Percentiles rank a stretch among this genome's conserved stretches.
Evolutionary conservation across 345 rosid species (phyloP).

Genomic region (Linum lewisii): DNA sequence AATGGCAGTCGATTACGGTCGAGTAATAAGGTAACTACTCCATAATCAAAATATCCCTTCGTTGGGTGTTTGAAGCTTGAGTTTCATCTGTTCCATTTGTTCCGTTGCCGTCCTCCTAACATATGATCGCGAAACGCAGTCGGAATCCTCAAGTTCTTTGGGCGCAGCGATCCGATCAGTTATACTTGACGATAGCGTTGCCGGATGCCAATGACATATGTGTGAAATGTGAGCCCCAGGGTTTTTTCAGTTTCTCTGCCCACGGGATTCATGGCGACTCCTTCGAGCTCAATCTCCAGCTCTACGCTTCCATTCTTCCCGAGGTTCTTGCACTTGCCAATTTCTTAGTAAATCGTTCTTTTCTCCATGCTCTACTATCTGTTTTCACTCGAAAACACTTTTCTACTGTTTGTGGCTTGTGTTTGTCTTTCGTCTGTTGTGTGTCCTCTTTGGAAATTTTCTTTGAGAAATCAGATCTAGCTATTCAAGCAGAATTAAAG

Average conservation of each 20-base stretch:
- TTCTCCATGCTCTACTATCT: neutral
- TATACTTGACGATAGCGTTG: constrained; percentile 64
- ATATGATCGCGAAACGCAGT: constrained; percentile 11
- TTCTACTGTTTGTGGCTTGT: too few species aligned
- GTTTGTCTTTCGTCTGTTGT: too few species aligned
- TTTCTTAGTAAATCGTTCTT: neutral
- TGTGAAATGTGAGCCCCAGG: constrained; percentile 65
- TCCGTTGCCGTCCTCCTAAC: neutral
- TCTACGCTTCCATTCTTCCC: constrained; percentile 48
- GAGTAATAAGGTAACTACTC: neutral
- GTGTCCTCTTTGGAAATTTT: neutral
- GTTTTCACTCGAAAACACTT: neutral
- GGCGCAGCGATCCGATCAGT: constrained; percentile 90
- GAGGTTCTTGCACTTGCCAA: constrained; percentile 29
- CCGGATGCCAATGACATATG: constrained; percentile 84
- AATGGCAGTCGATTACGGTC: neutral
- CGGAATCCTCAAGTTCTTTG: constrained; percentile 92
- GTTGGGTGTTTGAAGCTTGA: neutral
- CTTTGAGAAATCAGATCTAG: neutral
- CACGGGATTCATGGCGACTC: constrained; percentile 56
- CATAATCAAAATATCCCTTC: neutral
- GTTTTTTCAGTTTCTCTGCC: constrained; percentile 75
- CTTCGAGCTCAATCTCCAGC: constrained; percentile 58
- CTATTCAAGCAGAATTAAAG: too few species aligned
- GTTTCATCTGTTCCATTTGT: neutral